These are phyloP conservation scores for Poa pratensis DNA, from an alignment of 176 grass and related monocot genomes.

Conservation along the genomic window DNA sequence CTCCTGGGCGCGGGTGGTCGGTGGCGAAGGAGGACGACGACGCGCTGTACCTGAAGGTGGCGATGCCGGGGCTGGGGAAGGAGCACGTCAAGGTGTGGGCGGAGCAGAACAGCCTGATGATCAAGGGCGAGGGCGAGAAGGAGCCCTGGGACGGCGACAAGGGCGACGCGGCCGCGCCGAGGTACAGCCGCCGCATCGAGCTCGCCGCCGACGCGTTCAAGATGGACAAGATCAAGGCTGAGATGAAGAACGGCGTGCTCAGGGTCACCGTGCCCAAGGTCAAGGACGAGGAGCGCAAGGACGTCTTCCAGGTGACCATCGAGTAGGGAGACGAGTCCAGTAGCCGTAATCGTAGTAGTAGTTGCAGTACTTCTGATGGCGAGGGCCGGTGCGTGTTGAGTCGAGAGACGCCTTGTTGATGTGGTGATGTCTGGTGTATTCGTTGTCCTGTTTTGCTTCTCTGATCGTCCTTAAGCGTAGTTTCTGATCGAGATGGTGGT, in stretches of 20 bases:
- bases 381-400: not conserved
- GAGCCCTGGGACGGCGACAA: slow-evolving; percentile 31
- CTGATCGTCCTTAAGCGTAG: not conserved
- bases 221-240: slow-evolving; percentile 73
- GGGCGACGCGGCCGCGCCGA: not conserved
- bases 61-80: slow-evolving; percentile 79
- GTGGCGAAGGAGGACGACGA: slow-evolving; percentile 56
- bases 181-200: slow-evolving; percentile 13
- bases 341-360: not conserved
- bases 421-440: not conserved
- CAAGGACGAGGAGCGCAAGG: slow-evolving; percentile 60
- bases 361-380: not conserved
- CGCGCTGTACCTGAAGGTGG: slow-evolving; percentile 52
- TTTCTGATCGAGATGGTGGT: not conserved
- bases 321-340: slow-evolving; percentile 34
- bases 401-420: slow-evolving; percentile 8
- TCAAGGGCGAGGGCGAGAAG: slow-evolving; percentile 61
- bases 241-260: slow-evolving; percentile 88
- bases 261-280: slow-evolving; percentile 68
- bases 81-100: slow-evolving; percentile 69
- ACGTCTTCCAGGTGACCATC: slow-evolving; percentile 62
- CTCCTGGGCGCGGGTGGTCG: slow-evolving; percentile 36
- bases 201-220: slow-evolving; percentile 42
- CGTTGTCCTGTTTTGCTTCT: not conserved
- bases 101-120: slow-evolving; percentile 49